phyloP scores from a whole-genome alignment of 768 basidiomycete species.

The Lenzites betulinus region DNA sequence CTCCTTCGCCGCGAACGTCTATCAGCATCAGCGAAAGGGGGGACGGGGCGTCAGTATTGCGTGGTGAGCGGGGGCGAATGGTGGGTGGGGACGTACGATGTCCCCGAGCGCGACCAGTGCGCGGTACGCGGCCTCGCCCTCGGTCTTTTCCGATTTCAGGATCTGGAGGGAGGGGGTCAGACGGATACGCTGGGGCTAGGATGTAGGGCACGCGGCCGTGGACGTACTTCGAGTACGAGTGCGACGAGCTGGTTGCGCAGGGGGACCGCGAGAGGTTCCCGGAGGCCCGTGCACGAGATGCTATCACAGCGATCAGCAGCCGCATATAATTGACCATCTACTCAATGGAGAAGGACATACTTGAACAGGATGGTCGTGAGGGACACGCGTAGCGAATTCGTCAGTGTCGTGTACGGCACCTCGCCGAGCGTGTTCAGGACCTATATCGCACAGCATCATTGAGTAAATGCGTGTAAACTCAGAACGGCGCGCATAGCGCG shows the following conservation, averaged over 20 bases:
- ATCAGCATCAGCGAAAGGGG: background rate
- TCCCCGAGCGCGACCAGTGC: slow-evolving; percentile 75
- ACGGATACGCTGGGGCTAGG: background rate
- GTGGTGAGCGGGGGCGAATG: background rate
- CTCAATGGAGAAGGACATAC: slow-evolving; percentile 48
- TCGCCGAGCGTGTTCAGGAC: slow-evolving; percentile 56
- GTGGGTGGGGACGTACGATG: slow-evolving; percentile 42
- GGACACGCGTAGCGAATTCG: slow-evolving; percentile 74
- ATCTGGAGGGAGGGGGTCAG: slow-evolving; percentile 36
- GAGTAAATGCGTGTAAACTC: background rate
- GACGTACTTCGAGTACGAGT: slow-evolving; percentile 45
- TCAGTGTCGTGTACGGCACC: slow-evolving; percentile 54
- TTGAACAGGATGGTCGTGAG: slow-evolving; percentile 86
- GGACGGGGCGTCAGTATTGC: background rate
- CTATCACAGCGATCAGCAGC: slow-evolving; percentile 37
- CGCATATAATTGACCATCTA: background rate
- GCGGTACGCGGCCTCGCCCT: slow-evolving; percentile 73
- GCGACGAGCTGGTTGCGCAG: slow-evolving; percentile 12
- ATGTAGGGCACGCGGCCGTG: background rate
- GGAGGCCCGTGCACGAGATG: slow-evolving; percentile 61
- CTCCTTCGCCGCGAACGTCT: slow-evolving; percentile 54
- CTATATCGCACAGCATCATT: slow-evolving; percentile 36
- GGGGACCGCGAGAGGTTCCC: slow-evolving; percentile 40
- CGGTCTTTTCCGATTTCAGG: slow-evolving; percentile 49
- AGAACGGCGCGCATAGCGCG: slow-evolving; percentile 5